phyloP scores from a whole-genome alignment of 1,139 yeast species.

The Sugiyamaella paludigena region DNA sequence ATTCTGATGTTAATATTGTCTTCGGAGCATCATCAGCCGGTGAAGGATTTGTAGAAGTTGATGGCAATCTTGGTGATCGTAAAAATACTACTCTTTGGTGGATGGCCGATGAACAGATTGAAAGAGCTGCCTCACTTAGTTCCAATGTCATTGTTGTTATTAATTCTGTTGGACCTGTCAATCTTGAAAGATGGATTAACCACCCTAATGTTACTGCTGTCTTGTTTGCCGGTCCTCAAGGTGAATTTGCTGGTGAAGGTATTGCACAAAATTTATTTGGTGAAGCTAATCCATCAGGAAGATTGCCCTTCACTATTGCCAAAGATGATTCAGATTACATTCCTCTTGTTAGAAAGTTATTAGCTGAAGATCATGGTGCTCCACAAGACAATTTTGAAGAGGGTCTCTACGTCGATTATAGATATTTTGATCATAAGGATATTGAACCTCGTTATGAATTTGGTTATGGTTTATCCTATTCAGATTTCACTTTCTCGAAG shows the following conservation, averaged over 20 bases:
- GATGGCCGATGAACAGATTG: constrained; percentile 56
- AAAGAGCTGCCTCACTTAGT: constrained; percentile 48
- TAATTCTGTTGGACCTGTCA: constrained; percentile 58
- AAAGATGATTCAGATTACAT: constrained; percentile 54
- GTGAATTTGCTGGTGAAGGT: constrained; percentile 52
- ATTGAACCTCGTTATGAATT: constrained; percentile 59
- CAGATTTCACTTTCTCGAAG: constrained; percentile 46
- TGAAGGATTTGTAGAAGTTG: constrained; percentile 58
- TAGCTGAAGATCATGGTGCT: constrained; percentile 30
- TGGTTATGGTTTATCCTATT: constrained; percentile 60
- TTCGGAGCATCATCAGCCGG: constrained; percentile 48
- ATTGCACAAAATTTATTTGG: constrained; percentile 56
- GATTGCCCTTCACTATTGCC: constrained; percentile 62
- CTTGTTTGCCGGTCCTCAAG: constrained; percentile 55
- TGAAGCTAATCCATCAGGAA: constrained; percentile 59
- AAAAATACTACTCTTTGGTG: constrained; percentile 58
- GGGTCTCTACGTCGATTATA: constrained; percentile 46
- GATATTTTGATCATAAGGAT: constrained; percentile 54
- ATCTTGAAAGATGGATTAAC: constrained; percentile 59
- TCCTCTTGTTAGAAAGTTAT: constrained; percentile 43
- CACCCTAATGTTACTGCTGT: constrained; percentile 58
- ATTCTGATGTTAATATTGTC: constrained; percentile 53
- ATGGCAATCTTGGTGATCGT: constrained; percentile 58
- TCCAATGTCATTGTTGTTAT: constrained; percentile 57
- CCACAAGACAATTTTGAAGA: constrained; percentile 46